These are phyloP conservation scores for Plasmopara viticola DNA, from an alignment of 352 stramenopile species.

Conservation along the genomic window DNA sequence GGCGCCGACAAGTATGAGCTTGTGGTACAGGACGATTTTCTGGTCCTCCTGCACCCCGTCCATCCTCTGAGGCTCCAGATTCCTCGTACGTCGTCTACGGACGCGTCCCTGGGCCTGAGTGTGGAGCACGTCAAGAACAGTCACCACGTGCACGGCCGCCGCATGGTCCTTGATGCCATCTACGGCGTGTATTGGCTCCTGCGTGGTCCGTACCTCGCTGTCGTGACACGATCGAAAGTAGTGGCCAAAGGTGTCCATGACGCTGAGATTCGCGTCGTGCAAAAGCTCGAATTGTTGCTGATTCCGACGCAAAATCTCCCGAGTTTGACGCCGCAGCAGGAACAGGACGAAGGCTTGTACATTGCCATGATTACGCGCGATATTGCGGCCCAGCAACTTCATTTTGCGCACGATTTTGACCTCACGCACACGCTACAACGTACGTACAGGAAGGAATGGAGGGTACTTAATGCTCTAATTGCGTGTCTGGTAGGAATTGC, in stretches of 20 bases:
- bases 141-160: constrained; percentile 60
- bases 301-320: constrained; percentile 58
- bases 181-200: constrained; percentile 74
- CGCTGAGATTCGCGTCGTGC: constrained; percentile 48
- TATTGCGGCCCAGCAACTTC: constrained; percentile 54
- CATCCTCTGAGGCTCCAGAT: constrained; percentile 48
- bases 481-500: constrained; percentile 35
- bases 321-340: constrained; percentile 37
- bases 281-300: constrained; percentile 57
- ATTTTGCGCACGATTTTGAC: constrained; percentile 74
- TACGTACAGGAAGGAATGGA: constrained; percentile 16
- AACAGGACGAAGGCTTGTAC: constrained; percentile 56
- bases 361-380: constrained; percentile 53
- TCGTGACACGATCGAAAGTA: constrained; percentile 64
- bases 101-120: constrained; percentile 38
- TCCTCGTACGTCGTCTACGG: constrained; percentile 22
- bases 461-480: background rate
- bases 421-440: constrained; percentile 75
- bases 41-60: constrained; percentile 48
- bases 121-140: constrained; percentile 59
- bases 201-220: constrained; percentile 56
- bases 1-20: constrained; percentile 41
- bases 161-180: constrained; percentile 72
- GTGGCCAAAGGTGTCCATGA: constrained; percentile 43
- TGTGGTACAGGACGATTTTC: constrained; percentile 66